Conservation (phyloP, 441 rosid species). For the Populus hybrid region DNA sequence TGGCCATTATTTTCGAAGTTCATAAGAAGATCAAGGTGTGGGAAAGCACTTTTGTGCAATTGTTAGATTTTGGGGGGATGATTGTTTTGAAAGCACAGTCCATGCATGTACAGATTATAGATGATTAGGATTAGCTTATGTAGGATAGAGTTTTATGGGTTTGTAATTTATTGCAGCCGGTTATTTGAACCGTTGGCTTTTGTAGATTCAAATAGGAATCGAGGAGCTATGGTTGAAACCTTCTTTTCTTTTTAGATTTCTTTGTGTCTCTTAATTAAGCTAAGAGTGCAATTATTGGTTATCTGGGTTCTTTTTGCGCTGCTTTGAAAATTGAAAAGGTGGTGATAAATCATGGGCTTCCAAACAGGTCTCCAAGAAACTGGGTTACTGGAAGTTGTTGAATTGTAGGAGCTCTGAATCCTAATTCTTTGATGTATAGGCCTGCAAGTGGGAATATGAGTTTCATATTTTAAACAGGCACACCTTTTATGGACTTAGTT, state of each 20-base stretch:
- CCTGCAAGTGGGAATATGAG: background rate
- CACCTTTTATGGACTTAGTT: background rate
- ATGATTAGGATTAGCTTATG: background rate
- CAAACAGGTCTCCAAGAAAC: background rate
- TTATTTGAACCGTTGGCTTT: background rate
- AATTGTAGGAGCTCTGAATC: background rate
- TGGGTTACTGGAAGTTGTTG: background rate
- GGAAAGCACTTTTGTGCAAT: background rate
- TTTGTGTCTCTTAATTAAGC: background rate
- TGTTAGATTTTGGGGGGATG: background rate
- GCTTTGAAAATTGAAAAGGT: background rate
- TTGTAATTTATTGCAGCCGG: background rate
- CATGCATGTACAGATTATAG: background rate
- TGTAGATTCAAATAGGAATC: background rate
- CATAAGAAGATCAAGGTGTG: background rate
- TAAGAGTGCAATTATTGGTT: background rate
- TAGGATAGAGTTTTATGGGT: background rate
- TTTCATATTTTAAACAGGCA: background rate
- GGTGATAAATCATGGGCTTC: background rate
- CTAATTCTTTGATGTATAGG: background rate
- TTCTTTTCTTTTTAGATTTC: background rate
- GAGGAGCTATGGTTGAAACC: background rate
- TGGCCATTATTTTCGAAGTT: background rate
- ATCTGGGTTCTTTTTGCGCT: background rate
- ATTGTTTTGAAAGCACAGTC: background rate